Base-by-base conservation (phyloP, 2,329 filamentous ascomycete genomes). In the Diplodia intermedia region DNA sequence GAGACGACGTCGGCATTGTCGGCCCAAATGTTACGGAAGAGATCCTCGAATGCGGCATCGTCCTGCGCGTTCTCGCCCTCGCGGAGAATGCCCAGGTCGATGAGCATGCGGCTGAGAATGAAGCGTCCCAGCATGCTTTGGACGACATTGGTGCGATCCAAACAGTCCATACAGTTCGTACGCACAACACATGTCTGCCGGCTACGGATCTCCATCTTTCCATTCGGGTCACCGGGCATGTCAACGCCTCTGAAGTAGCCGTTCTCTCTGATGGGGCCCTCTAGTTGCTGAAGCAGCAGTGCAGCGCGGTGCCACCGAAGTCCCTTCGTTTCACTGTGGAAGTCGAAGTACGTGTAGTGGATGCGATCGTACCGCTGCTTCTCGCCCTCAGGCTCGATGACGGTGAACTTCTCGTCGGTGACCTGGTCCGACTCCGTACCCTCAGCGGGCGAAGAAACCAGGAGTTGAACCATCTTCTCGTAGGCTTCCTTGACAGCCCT, bases 161-260 rank as follows among this genome's bases (percentile, higher is more conserved):
- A 87, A 72, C 96, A 99, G 80, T 99, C 95, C 95, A 99, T 99
- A 82, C 95, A 99, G 79, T 99, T 99, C 49, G 95, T 97, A 66
- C 95, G 90, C 71, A 99, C 94, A 18, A 98, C 94, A 70, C 92
- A 93, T 1, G 89, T 92, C 83, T 99, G 95, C 71, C 88, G 86
- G 70, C 88, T 90, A 71, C 93, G 89, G 40, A 93, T 88, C 73
- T 98, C 94, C 14, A 97, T 85, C 20, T 87, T 88, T 36, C 90
- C 91, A 69, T 89, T 85, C 61, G 84, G 78, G 72, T 88, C 87
- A 53, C 88, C 91, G 1, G 93, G 92, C 83, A 91, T 91, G 78
- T 97, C 93, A 33, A 94, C 88, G 47, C 92, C 94, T 70, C 93
- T 91, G 86, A 98, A 99, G 81, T 99, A 99, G 72, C 91, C 89